Conservation (phyloP, 1,284 basidiomycete species). For the Cryptococcus floricola region DNA sequence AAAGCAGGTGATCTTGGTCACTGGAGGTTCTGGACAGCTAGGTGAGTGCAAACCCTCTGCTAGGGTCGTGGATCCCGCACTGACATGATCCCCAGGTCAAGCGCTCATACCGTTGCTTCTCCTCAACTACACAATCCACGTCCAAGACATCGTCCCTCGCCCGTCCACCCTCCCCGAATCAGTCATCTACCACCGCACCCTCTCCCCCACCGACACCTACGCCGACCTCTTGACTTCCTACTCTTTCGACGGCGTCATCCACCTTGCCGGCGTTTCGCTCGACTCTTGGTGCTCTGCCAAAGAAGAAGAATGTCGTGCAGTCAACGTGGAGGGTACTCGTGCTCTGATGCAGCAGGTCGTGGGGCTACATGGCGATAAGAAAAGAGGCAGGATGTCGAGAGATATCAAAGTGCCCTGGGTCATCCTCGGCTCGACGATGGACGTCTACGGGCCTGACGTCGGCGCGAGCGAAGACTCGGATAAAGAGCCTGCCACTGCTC, state of each 20-base stretch:
- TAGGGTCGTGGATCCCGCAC: background rate
- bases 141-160: constrained; percentile 27
- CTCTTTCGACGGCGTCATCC: constrained; percentile 38
- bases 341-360: constrained; percentile 27
- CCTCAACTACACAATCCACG: constrained; percentile 28
- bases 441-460: constrained; percentile 31
- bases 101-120: constrained; percentile 23
- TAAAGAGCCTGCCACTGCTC: constrained; percentile 20
- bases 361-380: background rate
- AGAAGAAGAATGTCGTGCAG: constrained; percentile 29
- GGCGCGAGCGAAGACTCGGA: constrained; percentile 18
- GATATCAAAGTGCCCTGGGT: constrained; percentile 34
- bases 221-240: constrained; percentile 17
- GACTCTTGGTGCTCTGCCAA: constrained; percentile 40
- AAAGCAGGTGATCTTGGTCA: constrained; percentile 30
- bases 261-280: constrained; percentile 42
- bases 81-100: constrained; percentile 20
- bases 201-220: constrained; percentile 17
- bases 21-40: constrained; percentile 42
- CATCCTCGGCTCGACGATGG: constrained; percentile 37
- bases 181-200: constrained; percentile 19
- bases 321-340: constrained; percentile 38
- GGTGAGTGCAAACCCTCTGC: constrained; percentile 16
- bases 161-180: constrained; percentile 20
- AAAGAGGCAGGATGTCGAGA: constrained; percentile 7